Evolutionary conservation across 2,329 filamentous ascomycete species (phyloP).

Genomic region (Rutstroemia sp.): DNA sequence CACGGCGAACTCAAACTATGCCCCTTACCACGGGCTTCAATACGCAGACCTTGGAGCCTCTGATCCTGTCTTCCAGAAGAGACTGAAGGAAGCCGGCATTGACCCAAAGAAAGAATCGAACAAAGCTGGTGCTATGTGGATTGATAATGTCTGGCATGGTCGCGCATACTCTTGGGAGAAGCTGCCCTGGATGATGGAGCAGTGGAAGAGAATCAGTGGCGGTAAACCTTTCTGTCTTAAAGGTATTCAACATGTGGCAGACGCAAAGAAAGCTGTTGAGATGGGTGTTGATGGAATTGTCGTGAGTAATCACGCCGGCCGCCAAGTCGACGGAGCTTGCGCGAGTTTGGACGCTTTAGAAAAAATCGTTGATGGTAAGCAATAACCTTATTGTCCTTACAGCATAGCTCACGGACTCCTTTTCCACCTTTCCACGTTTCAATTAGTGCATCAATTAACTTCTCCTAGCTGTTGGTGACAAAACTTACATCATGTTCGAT

Average conservation of each 20-base stretch:
- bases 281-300: slow-evolving; percentile 53
- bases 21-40: slow-evolving; percentile 44
- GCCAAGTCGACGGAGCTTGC: slow-evolving; percentile 54
- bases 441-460: neutral
- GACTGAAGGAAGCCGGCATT: slow-evolving; percentile 43
- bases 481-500: slow-evolving; percentile 56
- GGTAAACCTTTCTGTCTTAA: slow-evolving; percentile 54
- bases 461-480: slow-evolving; percentile 40
- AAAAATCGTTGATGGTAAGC: slow-evolving; percentile 44
- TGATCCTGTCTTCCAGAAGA: slow-evolving; percentile 52
- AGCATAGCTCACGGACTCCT: neutral
- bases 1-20: slow-evolving; percentile 49
- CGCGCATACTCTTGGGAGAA: slow-evolving; percentile 57
- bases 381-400: too few relatives aligned
- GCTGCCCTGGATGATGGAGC: slow-evolving; percentile 50
- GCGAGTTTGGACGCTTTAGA: slow-evolving; percentile 53
- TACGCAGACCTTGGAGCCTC: slow-evolving; percentile 49
- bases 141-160: slow-evolving; percentile 57
- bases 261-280: slow-evolving; percentile 50
- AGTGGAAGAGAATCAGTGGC: slow-evolving; percentile 50
- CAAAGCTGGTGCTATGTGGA: slow-evolving; percentile 52
- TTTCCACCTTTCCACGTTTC: too few relatives aligned
- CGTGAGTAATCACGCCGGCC: slow-evolving; percentile 49
- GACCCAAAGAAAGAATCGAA: slow-evolving; percentile 45
- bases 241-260: slow-evolving; percentile 52